Conservation (phyloP, 495 filamentous ascomycete species). For the Podospora conica region DNA sequence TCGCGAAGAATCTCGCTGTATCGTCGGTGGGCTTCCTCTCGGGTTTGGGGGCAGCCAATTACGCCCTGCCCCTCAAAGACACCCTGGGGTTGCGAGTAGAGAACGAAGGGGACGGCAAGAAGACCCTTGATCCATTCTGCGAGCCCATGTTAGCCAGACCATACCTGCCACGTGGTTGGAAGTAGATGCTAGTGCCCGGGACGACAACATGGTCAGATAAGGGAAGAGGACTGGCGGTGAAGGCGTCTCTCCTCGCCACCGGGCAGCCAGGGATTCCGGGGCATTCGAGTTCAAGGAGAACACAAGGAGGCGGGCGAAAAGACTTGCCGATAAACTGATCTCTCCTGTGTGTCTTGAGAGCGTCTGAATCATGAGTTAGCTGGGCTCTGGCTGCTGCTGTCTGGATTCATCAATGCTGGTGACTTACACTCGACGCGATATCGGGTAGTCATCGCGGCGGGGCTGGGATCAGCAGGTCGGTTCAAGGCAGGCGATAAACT, state of each 20-base stretch:
- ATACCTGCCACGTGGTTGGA: neutral
- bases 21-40: slow-evolving; percentile 63
- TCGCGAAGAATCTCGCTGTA: slow-evolving; percentile 95
- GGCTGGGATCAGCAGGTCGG: neutral
- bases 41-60: slow-evolving; percentile 53
- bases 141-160: neutral
- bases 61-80: slow-evolving; percentile 55
- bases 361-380: slow-evolving; percentile 50
- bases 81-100: slow-evolving; percentile 89
- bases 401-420: neutral
- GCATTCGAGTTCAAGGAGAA: neutral
- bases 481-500: neutral
- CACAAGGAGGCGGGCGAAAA: slow-evolving; percentile 6
- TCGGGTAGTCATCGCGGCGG: slow-evolving; percentile 69
- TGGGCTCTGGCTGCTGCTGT: neutral
- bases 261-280: neutral
- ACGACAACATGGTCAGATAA: neutral
- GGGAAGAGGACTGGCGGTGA: neutral
- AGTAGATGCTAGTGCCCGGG: slow-evolving; percentile 1
- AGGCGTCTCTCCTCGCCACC: neutral
- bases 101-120: slow-evolving; percentile 91
- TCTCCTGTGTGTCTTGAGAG: slow-evolving; percentile 79
- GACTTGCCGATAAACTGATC: slow-evolving; percentile 69
- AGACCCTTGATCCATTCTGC: slow-evolving; percentile 70
- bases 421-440: slow-evolving; percentile 82